A percentile compares a stretch with the other conserved stretches of the same genome.
phyloP scores from a whole-genome alignment of 495 filamentous ascomycete genomes.

The Tuber magnatum region DNA sequence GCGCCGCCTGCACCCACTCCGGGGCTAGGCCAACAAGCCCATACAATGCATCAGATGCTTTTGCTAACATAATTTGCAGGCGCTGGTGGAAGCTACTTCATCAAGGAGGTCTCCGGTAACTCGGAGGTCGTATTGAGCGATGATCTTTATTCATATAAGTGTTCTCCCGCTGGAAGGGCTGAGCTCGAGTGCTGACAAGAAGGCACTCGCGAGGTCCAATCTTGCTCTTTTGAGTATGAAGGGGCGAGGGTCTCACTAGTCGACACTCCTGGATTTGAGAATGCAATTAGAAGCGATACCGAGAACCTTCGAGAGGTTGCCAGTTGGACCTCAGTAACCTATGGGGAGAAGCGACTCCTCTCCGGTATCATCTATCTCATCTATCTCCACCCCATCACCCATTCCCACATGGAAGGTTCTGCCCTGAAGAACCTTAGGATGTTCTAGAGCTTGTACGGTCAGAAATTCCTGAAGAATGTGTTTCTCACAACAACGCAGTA shows the following conservation, averaged over 20 bases:
- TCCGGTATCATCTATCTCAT: no score
- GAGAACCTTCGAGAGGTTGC: slow-evolving; percentile 40
- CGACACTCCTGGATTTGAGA: slow-evolving; percentile 51
- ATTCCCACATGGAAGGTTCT: no score
- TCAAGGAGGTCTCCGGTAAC: slow-evolving; percentile 28
- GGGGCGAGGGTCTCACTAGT: slow-evolving; percentile 41
- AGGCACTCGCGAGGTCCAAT: no score
- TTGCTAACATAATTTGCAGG: slow-evolving; percentile 20
- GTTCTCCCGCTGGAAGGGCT: neutral
- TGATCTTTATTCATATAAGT: no score
- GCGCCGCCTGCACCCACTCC: no score
- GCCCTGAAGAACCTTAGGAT: no score
- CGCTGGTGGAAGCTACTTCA: slow-evolving; percentile 35
- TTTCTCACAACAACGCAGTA: no score
- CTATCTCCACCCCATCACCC: no score
- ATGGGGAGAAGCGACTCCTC: slow-evolving; percentile 32
- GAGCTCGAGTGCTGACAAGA: neutral
- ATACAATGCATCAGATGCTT: no score
- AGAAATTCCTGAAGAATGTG: no score
- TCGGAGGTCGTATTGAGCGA: slow-evolving; percentile 26
- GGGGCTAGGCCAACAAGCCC: no score
- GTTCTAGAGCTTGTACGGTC: no score
- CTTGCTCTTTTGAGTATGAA: slow-evolving; percentile 15
- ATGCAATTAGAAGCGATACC: slow-evolving; percentile 44
- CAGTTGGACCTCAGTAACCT: slow-evolving; percentile 26